These are phyloP conservation scores for Suhomyces tanzawaensis DNA, from an alignment of 805 yeast species.

Conservation along the genomic window DNA sequence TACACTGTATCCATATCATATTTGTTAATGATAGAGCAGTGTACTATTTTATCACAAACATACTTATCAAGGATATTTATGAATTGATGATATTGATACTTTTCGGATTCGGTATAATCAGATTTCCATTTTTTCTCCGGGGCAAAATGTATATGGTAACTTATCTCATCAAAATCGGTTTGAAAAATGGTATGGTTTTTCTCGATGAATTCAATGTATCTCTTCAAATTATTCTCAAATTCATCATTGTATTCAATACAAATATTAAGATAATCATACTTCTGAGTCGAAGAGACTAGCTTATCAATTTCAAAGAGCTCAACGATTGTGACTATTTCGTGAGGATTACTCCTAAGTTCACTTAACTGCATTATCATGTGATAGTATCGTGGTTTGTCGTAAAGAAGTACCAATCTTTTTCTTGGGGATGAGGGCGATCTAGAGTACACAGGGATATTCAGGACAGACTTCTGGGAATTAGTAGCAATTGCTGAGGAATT, in stretches of 20 bases:
- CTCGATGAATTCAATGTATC: slow-evolving; percentile 20
- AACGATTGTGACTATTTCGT: slow-evolving; percentile 19
- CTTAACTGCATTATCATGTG: slow-evolving; percentile 25
- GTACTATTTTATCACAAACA: slow-evolving; percentile 30
- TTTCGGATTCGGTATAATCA: slow-evolving; percentile 25
- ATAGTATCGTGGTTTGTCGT: slow-evolving; percentile 28
- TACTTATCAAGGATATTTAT: slow-evolving; percentile 19
- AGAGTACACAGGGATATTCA: too few species aligned
- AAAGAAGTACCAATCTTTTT: slow-evolving; percentile 20
- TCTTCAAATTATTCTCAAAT: slow-evolving; percentile 23
- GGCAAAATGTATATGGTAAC: slow-evolving; percentile 37
- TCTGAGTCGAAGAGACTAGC: slow-evolving; percentile 12
- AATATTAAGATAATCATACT: slow-evolving; percentile 24
- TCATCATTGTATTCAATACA: slow-evolving; percentile 32
- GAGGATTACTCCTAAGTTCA: slow-evolving; percentile 18
- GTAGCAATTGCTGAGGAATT: too few species aligned
- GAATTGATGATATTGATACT: slow-evolving; percentile 23
- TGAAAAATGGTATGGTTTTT: slow-evolving; percentile 15
- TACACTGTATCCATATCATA: slow-evolving; percentile 33
- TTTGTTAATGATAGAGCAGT: slow-evolving; percentile 39
- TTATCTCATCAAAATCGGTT: slow-evolving; percentile 19
- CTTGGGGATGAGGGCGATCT: too few species aligned
- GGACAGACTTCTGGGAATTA: too few species aligned
- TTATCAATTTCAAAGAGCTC: slow-evolving; percentile 17
- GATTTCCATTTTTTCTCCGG: slow-evolving; percentile 29